Conservation (phyloP, 2,329 filamentous ascomycete species). For the Elsinoe necatrix region DNA sequence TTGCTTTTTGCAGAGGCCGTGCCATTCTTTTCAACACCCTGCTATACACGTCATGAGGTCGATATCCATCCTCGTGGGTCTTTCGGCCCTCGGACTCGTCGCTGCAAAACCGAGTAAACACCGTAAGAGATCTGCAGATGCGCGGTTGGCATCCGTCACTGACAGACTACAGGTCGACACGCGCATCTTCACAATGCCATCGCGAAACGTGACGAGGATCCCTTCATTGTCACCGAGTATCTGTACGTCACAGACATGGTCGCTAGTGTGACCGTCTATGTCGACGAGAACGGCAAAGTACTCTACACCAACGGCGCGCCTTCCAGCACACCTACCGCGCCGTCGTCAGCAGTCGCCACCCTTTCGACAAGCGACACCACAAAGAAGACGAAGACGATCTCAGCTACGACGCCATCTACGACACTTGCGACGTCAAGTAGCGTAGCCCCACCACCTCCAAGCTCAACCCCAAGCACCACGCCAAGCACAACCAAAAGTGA, state of each 20-base stretch:
- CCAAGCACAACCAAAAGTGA: conserved; percentile 22
- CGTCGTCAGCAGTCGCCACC: conserved; percentile 14
- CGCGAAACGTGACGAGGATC: conserved; percentile 27
- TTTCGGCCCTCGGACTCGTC: conserved; percentile 26
- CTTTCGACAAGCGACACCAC: conserved; percentile 16
- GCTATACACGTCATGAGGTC: conserved; percentile 8
- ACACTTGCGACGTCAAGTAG: conserved; percentile 5
- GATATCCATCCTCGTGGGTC: conserved; percentile 16
- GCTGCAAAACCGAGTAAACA: conserved; percentile 32
- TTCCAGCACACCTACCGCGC: conserved; percentile 16
- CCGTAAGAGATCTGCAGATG: conserved; percentile 17
- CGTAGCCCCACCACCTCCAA: conserved; percentile 14
- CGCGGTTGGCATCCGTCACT: conserved; percentile 11
- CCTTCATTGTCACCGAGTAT: conserved; percentile 26
- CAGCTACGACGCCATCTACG: conserved; percentile 8
- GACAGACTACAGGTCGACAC: conserved; percentile 22
- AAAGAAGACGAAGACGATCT: neutral
- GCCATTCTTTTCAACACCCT: conserved; percentile 11
- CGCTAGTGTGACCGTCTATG: conserved; percentile 49
- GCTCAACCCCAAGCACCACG: conserved; percentile 15
- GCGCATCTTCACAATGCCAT: conserved; percentile 28
- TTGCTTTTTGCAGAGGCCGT: conserved; percentile 1
- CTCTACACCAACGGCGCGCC: conserved; percentile 29
- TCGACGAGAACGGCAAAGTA: conserved; percentile 49
- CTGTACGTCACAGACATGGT: conserved; percentile 35